Evolutionary conservation across 2,329 filamentous ascomycete species (phyloP), one percentile per base, ranked within the genome.

Genomic region (Aspergillus persii): DNA sequence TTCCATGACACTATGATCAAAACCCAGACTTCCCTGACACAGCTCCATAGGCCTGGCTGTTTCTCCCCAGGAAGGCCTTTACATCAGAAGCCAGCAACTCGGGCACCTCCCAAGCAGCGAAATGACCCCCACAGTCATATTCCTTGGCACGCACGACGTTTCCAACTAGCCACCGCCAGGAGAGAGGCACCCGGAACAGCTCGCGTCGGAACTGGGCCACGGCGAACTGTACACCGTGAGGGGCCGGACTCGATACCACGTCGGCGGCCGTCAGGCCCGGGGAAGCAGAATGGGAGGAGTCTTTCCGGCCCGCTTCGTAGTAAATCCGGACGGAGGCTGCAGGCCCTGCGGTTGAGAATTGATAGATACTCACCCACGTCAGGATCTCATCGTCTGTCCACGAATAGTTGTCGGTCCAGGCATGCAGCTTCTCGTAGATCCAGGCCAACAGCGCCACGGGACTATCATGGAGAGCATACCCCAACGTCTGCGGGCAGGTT

Each of bases 351-450:
- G 77, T 82, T 8, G 84, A 87, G 74, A 92, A 92, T 69, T 83
- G 86, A 71, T 93, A 93, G 44, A 93, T 83, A 53, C 81, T 85
- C 0, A 92, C 75, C 90, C 89, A 94, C 0, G 86, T 90, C 29
- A 91, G 75, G 8, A 93, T 82, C 75, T 93, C 89, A 56, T 92
- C 89, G 61, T 91, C 87, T 0, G 85, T 88, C 89, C 89, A 93
- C 0, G 83, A 77, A 68, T 92, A 92, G 1, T 66, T 67, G 66
- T 93, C 89, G 0, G 86, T 87, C 90, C 90, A 94, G 66, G 90
- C 87, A 64, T 88, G 85, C 41, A 94, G 76, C 71, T 94, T 94
- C 75, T 94, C 91, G 64, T 90, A 90, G 36, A 94, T 86, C 91
- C 91, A 95, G 0, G 89, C 85, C 1, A 94, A 78, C 3, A 92